Percentiles rank a stretch among this genome's conserved stretches.
phyloP scores from a whole-genome alignment of 768 basidiomycete species.

The Leccinellum luteum region DNA sequence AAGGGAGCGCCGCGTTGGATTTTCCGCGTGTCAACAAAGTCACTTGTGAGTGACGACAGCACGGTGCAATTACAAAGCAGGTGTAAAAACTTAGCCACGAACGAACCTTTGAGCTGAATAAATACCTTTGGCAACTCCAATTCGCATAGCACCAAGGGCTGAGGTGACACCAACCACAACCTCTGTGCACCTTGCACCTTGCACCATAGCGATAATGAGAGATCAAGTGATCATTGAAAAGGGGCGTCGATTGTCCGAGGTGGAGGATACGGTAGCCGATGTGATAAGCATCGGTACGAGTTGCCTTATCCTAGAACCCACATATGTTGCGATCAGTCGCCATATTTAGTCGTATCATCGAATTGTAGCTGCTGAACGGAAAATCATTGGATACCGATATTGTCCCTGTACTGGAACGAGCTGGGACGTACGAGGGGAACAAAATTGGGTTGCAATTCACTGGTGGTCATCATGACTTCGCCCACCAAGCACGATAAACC shows the following conservation, averaged over 20 bases:
- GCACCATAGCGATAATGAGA: conserved; percentile 79
- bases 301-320: conserved; percentile 86
- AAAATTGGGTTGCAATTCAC: not conserved
- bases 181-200: conserved; percentile 86
- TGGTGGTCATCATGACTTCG: not conserved
- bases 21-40: conserved; percentile 72
- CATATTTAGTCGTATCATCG: conserved; percentile 70
- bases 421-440: too few species aligned
- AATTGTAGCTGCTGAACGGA: not conserved
- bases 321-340: conserved; percentile 83
- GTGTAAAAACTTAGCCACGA: not conserved
- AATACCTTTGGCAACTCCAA: conserved; percentile 71
- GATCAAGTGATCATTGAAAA: conserved; percentile 80
- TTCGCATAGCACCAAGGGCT: conserved; percentile 84
- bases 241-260: too few species aligned
- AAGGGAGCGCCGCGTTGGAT: conserved; percentile 71
- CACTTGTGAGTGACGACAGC: conserved; percentile 12
- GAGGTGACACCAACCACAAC: conserved; percentile 77
- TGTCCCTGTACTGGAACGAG: conserved; percentile 69
- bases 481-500: not conserved
- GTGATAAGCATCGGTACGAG: conserved; percentile 78
- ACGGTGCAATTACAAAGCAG: not conserved
- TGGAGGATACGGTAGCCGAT: conserved; percentile 89
- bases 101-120: too few species aligned
- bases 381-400: not conserved